Evolutionary conservation across 2,329 filamentous ascomycete genomes (phyloP), one percentile per base, ranked within the genome.

Genomic region (Penicillium griseofulvum): DNA sequence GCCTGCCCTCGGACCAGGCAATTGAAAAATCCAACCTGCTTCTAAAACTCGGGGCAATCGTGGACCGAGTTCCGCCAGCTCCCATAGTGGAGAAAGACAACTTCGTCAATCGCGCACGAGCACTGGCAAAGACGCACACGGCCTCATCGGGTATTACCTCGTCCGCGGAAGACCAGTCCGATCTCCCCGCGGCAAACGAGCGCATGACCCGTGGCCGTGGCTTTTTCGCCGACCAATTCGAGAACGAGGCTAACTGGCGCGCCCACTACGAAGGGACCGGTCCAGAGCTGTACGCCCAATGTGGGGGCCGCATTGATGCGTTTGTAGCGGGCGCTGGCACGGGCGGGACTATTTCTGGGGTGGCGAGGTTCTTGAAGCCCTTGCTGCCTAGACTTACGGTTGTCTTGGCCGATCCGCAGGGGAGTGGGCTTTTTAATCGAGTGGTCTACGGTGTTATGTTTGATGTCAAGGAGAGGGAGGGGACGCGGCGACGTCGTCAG

Each of bases 371-470:
- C 69, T 77, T 99, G 29, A 97, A 97, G 74, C 85, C 89, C 41
- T 76, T 81, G 49, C 70, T 91, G n/a, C 79, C 81, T 0, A 68
- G 79, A 11, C 62, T 94, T 55, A 83, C 82, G 59, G 79, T 97
- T 31, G 86, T 97, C 1, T 84, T 99, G 1, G 93, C 94, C 0
- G 94, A 99, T 73, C 95, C 94, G 1, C 91, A 95, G 71, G 94
- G 94, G 10, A 96, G 90, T 70, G 94, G 94, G 0, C 78, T 99
- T 26, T 97, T 89, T 79, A 96, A 99, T 77, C 89, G 90, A 69
- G 82, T 99, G 62, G 88, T 88, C 64, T 90, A 94, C 73, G 94
- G 93, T 5, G 94, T 99, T 58, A 96, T 99, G 90, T 99, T 97
- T 75, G 89, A 91, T 56, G 68, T 82, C 0, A 95, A 90, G 29